Evolutionary conservation across 768 basidiomycete genomes (phyloP).

Genomic region (Infundibulicybe gibba): DNA sequence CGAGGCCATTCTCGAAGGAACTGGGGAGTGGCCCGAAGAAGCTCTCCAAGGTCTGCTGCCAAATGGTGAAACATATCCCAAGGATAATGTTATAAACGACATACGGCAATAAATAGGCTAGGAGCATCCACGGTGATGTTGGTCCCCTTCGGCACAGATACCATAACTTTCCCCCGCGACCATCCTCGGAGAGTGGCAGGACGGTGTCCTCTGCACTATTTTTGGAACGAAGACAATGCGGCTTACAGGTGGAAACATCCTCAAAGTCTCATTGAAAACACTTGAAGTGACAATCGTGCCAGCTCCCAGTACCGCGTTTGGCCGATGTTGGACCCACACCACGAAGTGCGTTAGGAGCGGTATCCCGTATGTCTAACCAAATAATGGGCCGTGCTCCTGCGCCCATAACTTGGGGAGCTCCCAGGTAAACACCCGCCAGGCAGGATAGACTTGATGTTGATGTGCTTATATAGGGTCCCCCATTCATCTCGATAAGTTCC

Average conservation of each 20-base stretch:
- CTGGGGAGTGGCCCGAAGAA: constrained; percentile 37
- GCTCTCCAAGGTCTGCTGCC: constrained; percentile 25
- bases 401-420: no score
- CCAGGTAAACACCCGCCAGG: no score
- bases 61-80: background rate
- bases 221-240: constrained; percentile 31
- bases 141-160: no score
- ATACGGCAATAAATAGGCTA: constrained; percentile 51
- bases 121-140: constrained; percentile 32
- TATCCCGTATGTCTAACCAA: no score
- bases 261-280: constrained; percentile 46
- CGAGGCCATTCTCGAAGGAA: constrained; percentile 52
- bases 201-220: constrained; percentile 41
- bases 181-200: no score
- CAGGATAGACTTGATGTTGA: no score
- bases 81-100: constrained; percentile 7
- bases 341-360: constrained; percentile 29
- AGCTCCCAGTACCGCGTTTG: background rate
- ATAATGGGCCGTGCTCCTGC: no score
- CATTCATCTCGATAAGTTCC: no score
- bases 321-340: constrained; percentile 29
- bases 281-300: constrained; percentile 17
- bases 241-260: constrained; percentile 42
- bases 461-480: no score
- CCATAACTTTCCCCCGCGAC: constrained; percentile 35